phyloP scores from a whole-genome alignment of 169 alveolate genomes.

The Cryptosporidium meleagridis region DNA sequence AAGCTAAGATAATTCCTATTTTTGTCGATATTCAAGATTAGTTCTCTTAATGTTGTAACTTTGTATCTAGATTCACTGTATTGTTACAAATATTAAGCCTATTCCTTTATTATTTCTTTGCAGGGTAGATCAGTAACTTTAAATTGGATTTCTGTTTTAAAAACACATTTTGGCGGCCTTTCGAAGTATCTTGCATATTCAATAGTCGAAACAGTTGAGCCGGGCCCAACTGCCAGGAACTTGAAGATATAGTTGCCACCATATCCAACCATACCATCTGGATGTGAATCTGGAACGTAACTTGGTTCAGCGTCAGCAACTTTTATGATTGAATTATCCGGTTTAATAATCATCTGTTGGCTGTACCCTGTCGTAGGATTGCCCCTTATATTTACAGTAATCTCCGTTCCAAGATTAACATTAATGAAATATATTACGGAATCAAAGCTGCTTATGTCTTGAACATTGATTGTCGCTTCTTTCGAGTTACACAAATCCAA shows the following conservation, averaged over 20 bases:
- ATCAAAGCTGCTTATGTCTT: neutral
- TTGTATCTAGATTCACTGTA: neutral
- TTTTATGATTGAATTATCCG: constrained; percentile 19
- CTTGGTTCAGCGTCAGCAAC: neutral
- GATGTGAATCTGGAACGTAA: neutral
- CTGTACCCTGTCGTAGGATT: constrained; percentile 68
- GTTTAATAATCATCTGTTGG: neutral
- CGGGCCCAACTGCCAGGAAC: constrained; percentile 5
- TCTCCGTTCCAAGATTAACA: neutral
- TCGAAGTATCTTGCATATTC: constrained; percentile 53
- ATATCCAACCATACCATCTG: constrained; percentile 1
- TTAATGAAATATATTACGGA: neutral
- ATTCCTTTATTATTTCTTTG: neutral
- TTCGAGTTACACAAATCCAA: neutral
- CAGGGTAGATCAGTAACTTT: neutral
- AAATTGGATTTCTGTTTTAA: constrained; percentile 5
- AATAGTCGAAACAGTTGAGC: constrained; percentile 8
- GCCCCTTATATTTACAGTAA: constrained; percentile 14
- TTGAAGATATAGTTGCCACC: constrained; percentile 24
- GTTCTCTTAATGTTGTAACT: too few relatives aligned
- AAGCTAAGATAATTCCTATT: too few relatives aligned
- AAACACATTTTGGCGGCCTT: neutral
- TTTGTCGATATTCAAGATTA: neutral
- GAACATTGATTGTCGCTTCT: neutral
- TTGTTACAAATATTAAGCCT: neutral